phyloP scores from a whole-genome alignment of 495 filamentous ascomycete genomes.

The Hapsidospora chrysogenum region DNA sequence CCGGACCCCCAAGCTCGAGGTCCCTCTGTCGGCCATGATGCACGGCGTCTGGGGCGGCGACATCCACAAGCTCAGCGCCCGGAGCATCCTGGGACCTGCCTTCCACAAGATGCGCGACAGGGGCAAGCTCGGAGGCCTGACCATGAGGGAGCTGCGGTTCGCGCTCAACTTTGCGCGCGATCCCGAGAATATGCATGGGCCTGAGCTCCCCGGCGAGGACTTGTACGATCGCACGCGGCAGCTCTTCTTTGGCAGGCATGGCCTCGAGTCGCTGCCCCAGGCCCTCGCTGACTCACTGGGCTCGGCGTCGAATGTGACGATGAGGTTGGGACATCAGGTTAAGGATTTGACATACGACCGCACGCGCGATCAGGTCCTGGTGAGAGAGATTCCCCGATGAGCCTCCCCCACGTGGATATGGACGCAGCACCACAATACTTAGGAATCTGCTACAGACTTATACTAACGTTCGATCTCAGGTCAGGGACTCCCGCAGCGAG shows the following conservation, averaged over 20 bases:
- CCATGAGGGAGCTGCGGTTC: neutral
- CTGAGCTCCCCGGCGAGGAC: too few species aligned
- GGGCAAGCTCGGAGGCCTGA: neutral
- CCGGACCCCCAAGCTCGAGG: slow-evolving; percentile 23
- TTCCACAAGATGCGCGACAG: slow-evolving; percentile 1
- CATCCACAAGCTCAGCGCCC: slow-evolving; percentile 55
- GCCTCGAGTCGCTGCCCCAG: slow-evolving; percentile 31
- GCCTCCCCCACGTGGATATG: too few species aligned
- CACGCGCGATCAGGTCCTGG: slow-evolving; percentile 6
- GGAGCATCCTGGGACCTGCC: neutral
- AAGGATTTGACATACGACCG: slow-evolving; percentile 11
- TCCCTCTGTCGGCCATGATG: slow-evolving; percentile 50
- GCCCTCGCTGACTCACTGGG: slow-evolving; percentile 24
- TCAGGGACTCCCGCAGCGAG: slow-evolving; percentile 10
- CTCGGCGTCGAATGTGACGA: slow-evolving; percentile 30
- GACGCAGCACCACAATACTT: too few species aligned
- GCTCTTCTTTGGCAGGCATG: slow-evolving; percentile 40
- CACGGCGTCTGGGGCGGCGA: slow-evolving; percentile 96
- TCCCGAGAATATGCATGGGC: neutral
- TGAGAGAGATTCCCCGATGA: neutral
- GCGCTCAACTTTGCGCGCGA: neutral
- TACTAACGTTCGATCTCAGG: slow-evolving; percentile 6
- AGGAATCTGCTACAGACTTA: neutral
- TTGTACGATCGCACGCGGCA: too few species aligned
- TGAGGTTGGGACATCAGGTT: slow-evolving; percentile 29